phyloP scores from a whole-genome alignment of 345 rosid species.

The Populus tremula region DNA sequence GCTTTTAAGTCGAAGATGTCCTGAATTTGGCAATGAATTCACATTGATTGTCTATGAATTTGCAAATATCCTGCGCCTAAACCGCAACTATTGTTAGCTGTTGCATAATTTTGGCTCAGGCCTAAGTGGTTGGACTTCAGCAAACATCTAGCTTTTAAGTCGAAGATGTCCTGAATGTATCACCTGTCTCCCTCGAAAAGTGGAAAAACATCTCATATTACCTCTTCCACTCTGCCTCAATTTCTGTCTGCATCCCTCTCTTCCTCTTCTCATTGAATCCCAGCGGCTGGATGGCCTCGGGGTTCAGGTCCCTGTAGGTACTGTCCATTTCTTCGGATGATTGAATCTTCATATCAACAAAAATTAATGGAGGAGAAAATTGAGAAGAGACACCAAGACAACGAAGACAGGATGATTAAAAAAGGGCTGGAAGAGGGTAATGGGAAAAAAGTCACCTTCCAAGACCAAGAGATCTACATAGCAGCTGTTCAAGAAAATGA shows the following conservation, averaged over 20 bases:
- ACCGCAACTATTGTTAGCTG: too few relatives aligned
- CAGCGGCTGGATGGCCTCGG: neutral
- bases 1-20: too few relatives aligned
- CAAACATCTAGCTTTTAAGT: too few relatives aligned
- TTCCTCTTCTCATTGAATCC: neutral
- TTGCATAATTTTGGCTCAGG: too few relatives aligned
- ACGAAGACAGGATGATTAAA: neutral
- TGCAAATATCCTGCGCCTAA: too few relatives aligned
- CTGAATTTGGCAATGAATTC: too few relatives aligned
- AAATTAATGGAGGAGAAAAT: constrained; percentile 5
- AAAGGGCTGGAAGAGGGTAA: neutral
- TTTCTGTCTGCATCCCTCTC: neutral
- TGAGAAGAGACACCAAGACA: neutral
- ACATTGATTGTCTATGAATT: too few relatives aligned
- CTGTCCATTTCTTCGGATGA: neutral
- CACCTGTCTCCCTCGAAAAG: too few relatives aligned
- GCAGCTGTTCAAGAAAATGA: neutral
- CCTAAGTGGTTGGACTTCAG: too few relatives aligned
- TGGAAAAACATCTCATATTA: neutral
- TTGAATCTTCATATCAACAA: too few relatives aligned
- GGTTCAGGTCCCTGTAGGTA: neutral
- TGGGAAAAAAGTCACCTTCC: neutral
- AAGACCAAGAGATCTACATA: neutral
- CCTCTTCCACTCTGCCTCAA: neutral
- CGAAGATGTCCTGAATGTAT: too few relatives aligned